These are phyloP conservation scores for Globisporangium takayamanum DNA, from an alignment of 352 stramenopile genomes.

Conservation along the genomic window DNA sequence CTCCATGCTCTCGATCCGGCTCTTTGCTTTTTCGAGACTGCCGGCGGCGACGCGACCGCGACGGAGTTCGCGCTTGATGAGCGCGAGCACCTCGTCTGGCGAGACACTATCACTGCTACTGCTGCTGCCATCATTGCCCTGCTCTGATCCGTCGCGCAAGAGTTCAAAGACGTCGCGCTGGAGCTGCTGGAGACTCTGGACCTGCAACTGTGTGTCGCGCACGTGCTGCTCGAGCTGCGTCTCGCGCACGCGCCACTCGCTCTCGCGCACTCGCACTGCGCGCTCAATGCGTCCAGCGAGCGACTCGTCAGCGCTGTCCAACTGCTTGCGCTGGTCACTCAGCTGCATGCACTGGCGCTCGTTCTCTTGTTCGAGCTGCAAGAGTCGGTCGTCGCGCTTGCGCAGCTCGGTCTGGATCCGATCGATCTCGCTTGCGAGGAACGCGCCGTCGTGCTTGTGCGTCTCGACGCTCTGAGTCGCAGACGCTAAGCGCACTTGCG, in stretches of 20 bases:
- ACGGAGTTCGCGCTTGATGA: constrained; percentile 32
- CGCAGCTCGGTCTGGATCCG: constrained; percentile 24
- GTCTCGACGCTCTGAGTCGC: constrained; percentile 27
- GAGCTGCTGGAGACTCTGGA: constrained; percentile 20
- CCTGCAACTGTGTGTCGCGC: constrained; percentile 14
- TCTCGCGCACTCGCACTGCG: constrained; percentile 19
- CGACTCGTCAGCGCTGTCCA: constrained; percentile 13
- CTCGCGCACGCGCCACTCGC: constrained; percentile 25
- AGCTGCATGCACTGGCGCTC: constrained; percentile 16
- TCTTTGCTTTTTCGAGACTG: constrained; percentile 18
- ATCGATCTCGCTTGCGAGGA: constrained; percentile 40
- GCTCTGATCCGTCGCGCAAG: constrained; percentile 14
- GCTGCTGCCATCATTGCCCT: not conserved
- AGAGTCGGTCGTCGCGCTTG: constrained; percentile 23
- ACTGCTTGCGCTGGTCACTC: constrained; percentile 16
- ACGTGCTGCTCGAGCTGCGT: constrained; percentile 21
- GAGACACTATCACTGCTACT: not conserved
- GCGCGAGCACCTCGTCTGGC: constrained; percentile 22
- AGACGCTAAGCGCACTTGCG: constrained; percentile 36
- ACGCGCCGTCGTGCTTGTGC: constrained; percentile 24
- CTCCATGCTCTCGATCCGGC: constrained; percentile 9
- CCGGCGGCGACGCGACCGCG: constrained; percentile 8
- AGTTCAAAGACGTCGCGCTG: constrained; percentile 34
- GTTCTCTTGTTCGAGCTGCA: constrained; percentile 18
- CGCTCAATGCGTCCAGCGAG: constrained; percentile 3